These are phyloP conservation scores for Globisporangium heterothallicum DNA, from an alignment of 352 stramenopile species.

Conservation along the genomic window DNA sequence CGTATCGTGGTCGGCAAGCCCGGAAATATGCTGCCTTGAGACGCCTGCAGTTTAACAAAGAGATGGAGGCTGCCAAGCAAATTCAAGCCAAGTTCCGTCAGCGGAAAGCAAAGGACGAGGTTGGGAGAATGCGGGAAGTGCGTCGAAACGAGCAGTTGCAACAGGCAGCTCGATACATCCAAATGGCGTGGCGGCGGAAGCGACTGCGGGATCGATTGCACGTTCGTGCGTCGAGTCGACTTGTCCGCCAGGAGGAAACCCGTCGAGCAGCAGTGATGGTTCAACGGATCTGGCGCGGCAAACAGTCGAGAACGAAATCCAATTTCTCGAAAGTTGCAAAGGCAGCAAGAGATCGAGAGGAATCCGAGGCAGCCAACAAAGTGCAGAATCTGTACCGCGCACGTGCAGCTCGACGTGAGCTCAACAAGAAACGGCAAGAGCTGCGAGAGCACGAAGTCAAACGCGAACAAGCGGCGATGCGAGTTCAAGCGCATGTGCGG, in stretches of 20 bases:
- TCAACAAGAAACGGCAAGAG: constrained; percentile 30
- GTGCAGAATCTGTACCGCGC: constrained; percentile 57
- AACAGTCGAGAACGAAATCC: constrained; percentile 25
- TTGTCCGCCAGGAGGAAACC: constrained; percentile 10
- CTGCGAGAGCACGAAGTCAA: constrained; percentile 19
- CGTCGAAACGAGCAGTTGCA: constrained; percentile 17
- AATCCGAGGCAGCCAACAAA: constrained; percentile 43
- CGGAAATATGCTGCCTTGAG: constrained; percentile 37
- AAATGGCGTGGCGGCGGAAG: constrained; percentile 42
- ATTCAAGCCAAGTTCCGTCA: constrained; percentile 56
- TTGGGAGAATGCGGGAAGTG: constrained; percentile 11
- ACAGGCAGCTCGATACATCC: constrained; percentile 27
- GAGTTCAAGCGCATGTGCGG: constrained; percentile 37
- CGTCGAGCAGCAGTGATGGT: constrained; percentile 42
- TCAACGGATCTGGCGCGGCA: constrained; percentile 72
- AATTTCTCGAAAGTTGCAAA: constrained; percentile 25
- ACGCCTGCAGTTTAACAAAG: constrained; percentile 42
- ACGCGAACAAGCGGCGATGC: constrained; percentile 37
- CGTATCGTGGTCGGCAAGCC: constrained; percentile 55
- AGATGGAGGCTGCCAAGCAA: constrained; percentile 46
- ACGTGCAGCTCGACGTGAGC: constrained; percentile 34
- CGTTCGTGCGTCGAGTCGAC: constrained; percentile 10
- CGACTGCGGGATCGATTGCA: constrained; percentile 26
- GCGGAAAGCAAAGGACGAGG: constrained; percentile 11
- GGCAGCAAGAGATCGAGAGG: constrained; percentile 21